Conservation (phyloP, 2,329 filamentous ascomycete species). For the Ophiostoma pallidulum region DNA sequence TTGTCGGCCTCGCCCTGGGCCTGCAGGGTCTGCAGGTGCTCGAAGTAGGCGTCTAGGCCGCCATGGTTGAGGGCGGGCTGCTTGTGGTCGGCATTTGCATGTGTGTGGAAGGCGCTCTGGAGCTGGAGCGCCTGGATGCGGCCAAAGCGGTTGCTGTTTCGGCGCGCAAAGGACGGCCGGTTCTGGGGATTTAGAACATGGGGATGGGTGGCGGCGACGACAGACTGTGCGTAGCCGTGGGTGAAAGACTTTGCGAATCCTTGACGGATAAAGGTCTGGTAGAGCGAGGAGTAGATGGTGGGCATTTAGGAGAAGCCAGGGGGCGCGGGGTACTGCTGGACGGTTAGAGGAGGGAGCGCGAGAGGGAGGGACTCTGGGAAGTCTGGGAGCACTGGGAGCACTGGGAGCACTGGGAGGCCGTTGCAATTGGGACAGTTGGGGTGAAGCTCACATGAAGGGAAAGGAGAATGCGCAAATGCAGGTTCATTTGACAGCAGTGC, state of each 20-base stretch:
- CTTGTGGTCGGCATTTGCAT: constrained; percentile 47
- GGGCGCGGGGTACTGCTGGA: constrained; percentile 43
- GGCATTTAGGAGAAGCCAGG: constrained; percentile 82
- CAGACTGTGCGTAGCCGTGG: constrained; percentile 95
- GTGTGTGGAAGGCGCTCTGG: constrained; percentile 66
- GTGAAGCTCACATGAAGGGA: constrained; percentile 51
- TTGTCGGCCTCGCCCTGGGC: constrained; percentile 56
- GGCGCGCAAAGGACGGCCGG: constrained; percentile 52
- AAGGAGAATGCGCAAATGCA: constrained; percentile 59
- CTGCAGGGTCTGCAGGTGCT: constrained; percentile 76
- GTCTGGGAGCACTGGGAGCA: neutral
- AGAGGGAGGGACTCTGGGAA: neutral
- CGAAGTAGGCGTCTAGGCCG: constrained; percentile 82
- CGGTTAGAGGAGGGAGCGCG: constrained; percentile 11
- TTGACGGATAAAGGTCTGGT: constrained; percentile 84
- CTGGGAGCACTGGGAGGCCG: neutral
- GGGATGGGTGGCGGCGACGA: constrained; percentile 85
- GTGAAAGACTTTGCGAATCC: constrained; percentile 95
- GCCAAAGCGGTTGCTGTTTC: constrained; percentile 44
- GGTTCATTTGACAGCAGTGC: constrained; percentile 93
- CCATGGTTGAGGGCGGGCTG: constrained; percentile 43
- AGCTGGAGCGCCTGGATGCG: constrained; percentile 55
- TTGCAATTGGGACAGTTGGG: neutral
- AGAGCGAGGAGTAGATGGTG: constrained; percentile 58
- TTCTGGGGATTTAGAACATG: constrained; percentile 67